Conservation (phyloP, 495 filamentous ascomycete genomes). For the Neurospora sp. region DNA sequence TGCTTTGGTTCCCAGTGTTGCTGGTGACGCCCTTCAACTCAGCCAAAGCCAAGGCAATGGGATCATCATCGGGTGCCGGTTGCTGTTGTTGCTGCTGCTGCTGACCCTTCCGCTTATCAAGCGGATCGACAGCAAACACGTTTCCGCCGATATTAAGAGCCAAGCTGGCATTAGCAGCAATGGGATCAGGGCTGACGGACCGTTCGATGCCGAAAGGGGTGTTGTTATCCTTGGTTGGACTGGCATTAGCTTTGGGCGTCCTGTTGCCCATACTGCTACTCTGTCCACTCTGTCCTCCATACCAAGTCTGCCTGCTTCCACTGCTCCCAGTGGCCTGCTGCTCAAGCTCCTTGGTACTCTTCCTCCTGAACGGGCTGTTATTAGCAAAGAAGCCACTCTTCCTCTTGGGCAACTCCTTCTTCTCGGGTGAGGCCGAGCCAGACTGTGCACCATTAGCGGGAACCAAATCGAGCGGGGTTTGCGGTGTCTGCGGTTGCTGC, state of each 20-base stretch:
- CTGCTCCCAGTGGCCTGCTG: background rate
- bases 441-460: slow-evolving; percentile 4
- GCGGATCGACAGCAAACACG: slow-evolving; percentile 90
- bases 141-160: slow-evolving; percentile 96
- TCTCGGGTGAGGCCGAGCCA: slow-evolving; percentile 42
- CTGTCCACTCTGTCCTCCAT: background rate
- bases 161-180: slow-evolving; percentile 85
- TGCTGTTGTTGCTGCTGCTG: slow-evolving; percentile 19
- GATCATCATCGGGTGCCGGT: slow-evolving; percentile 49
- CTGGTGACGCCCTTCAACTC: slow-evolving; percentile 72
- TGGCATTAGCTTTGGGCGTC: slow-evolving; percentile 5
- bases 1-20: background rate
- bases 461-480: slow-evolving; percentile 5
- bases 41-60: slow-evolving; percentile 84
- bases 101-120: slow-evolving; percentile 42
- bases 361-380: slow-evolving; percentile 88
- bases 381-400: slow-evolving; percentile 89
- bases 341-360: slow-evolving; percentile 72
- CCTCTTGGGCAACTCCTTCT: slow-evolving; percentile 56
- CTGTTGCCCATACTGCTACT: background rate
- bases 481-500: slow-evolving; percentile 25
- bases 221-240: slow-evolving; percentile 8
- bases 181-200: slow-evolving; percentile 65
- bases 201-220: slow-evolving; percentile 32
- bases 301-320: background rate